phyloP scores from a whole-genome alignment of 768 basidiomycete genomes.

The Mycena filopes region DNA sequence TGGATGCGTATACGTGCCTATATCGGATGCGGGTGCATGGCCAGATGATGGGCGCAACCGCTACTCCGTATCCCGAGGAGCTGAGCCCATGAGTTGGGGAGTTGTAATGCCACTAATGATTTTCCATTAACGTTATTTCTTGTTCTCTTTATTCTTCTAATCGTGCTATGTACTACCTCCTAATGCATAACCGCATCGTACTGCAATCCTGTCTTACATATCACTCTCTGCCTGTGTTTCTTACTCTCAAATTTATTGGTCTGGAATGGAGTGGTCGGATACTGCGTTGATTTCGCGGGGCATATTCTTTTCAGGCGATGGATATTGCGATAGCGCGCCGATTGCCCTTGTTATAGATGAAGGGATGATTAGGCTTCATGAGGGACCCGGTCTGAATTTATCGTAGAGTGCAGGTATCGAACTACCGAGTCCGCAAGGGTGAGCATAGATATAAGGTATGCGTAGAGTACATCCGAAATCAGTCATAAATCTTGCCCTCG shows the following conservation, averaged over 20 bases:
- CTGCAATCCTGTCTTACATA: slow-evolving; percentile 17
- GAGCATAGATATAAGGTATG: too few relatives aligned
- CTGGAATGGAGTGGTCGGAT: too few relatives aligned
- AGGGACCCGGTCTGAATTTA: too few relatives aligned
- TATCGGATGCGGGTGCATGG: slow-evolving; percentile 90
- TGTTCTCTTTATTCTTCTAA: slow-evolving; percentile 30
- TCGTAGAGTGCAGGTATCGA: too few relatives aligned
- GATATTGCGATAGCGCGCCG: too few relatives aligned
- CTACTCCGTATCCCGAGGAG: slow-evolving; percentile 48
- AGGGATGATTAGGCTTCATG: too few relatives aligned
- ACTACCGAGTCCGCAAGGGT: too few relatives aligned
- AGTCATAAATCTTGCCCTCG: slow-evolving; percentile 22
- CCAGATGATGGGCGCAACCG: slow-evolving; percentile 55
- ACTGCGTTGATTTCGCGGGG: too few relatives aligned
- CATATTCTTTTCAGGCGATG: too few relatives aligned
- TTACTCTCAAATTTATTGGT: slow-evolving; percentile 13
- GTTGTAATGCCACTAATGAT: slow-evolving; percentile 28
- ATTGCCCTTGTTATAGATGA: too few relatives aligned
- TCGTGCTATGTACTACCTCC: slow-evolving; percentile 30
- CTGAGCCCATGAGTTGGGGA: slow-evolving; percentile 23
- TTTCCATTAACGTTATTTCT: slow-evolving; percentile 34
- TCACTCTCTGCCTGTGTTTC: slow-evolving; percentile 21
- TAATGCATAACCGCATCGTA: slow-evolving; percentile 24
- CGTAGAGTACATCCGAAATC: background rate
- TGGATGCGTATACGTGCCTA: slow-evolving; percentile 84